Percentiles rank a stretch among this genome's conserved stretches.
Evolutionary conservation across 2,329 filamentous ascomycete species (phyloP).

Genomic region (Calonectria leucothoes): DNA sequence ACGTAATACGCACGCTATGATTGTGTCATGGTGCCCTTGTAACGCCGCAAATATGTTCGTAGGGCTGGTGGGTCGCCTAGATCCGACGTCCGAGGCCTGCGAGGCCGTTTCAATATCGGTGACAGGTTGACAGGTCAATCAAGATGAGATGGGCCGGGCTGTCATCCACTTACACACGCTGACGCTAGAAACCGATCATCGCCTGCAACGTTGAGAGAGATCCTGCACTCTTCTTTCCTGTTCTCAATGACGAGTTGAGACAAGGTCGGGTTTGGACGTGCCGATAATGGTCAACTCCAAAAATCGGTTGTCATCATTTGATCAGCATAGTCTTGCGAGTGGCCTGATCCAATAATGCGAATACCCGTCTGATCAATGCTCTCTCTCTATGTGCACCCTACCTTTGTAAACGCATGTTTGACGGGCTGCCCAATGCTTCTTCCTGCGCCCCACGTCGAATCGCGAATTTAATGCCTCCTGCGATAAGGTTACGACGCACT

Average conservation of each 20-base stretch:
- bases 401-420: not conserved
- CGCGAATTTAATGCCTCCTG: conserved; percentile 4
- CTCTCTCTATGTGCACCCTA: not conserved
- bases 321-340: not conserved
- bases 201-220: not conserved
- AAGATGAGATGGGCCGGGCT: not conserved
- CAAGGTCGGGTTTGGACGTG: not conserved
- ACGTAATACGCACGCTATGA: not conserved
- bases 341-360: not conserved
- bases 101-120: not conserved
- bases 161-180: not conserved
- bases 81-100: not conserved
- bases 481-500: not conserved
- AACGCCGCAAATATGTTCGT: not conserved
- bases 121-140: conserved; percentile 8
- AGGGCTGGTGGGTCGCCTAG: not conserved
- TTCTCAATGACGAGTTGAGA: not conserved
- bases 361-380: not conserved
- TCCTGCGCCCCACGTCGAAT: not conserved
- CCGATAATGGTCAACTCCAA: not conserved
- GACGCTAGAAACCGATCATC: not conserved
- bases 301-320: not conserved
- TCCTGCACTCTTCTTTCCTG: not conserved
- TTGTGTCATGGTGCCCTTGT: not conserved
- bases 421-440: not conserved